These are phyloP conservation scores for Hansenula anomala DNA, from an alignment of 1,139 yeast species.

Conservation along the genomic window DNA sequence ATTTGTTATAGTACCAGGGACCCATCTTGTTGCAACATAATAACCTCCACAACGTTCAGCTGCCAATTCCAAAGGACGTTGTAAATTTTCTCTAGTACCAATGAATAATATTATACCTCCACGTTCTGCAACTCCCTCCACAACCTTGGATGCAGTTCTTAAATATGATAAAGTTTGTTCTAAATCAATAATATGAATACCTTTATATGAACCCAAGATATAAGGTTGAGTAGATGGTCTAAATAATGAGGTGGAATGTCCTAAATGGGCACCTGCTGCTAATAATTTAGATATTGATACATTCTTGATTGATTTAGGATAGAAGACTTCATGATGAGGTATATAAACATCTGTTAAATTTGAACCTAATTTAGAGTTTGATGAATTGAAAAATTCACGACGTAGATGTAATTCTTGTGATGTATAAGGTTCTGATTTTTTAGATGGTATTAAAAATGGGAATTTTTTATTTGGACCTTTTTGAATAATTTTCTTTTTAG, in stretches of 20 bases:
- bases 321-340: conserved; percentile 62
- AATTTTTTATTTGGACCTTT: conserved; percentile 15
- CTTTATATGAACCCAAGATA: conserved; percentile 83
- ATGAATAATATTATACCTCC: conserved; percentile 85
- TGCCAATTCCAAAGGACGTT: conserved; percentile 70
- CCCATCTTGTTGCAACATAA: conserved; percentile 84
- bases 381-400: conserved; percentile 28
- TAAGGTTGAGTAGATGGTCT: conserved; percentile 86
- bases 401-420: conserved; percentile 74
- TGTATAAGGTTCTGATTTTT: conserved; percentile 50
- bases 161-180: conserved; percentile 74
- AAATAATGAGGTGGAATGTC: conserved; percentile 78
- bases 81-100: conserved; percentile 80
- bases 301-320: conserved; percentile 54
- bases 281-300: conserved; percentile 63
- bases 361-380: conserved; percentile 57
- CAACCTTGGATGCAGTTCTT: conserved; percentile 75
- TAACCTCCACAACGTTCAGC: conserved; percentile 76
- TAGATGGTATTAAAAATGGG: conserved; percentile 31
- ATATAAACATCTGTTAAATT: conserved; percentile 54
- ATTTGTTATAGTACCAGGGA: conserved; percentile 92
- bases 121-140: conserved; percentile 72
- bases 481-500: conserved; percentile 5
- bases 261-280: conserved; percentile 94
- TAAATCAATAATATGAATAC: conserved; percentile 83